Base-by-base conservation (phyloP, 2,329 filamentous ascomycete genomes). In the Dactylellina haptotyla region DNA sequence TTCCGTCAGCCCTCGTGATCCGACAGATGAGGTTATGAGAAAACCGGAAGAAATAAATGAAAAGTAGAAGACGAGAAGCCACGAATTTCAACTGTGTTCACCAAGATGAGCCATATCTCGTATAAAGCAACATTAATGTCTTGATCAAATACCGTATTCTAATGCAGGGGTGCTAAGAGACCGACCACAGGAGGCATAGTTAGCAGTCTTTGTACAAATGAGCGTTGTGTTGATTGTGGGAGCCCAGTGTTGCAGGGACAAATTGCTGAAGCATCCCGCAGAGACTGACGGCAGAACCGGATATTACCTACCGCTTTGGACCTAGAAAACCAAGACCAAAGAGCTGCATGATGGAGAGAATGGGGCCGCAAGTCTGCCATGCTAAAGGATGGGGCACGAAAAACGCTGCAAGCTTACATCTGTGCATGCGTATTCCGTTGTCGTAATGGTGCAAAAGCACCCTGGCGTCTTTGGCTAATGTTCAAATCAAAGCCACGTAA, bases 171-270 rank as follows among this genome's bases (percentile, higher is more conserved):
- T n/a, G n/a, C n/a, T n/a, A n/a, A n/a, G n/a, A n/a, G n/a, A n/a
- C n/a, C n/a, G n/a, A n/a, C n/a, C n/a, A n/a, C n/a, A n/a, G n/a
- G n/a, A n/a, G n/a, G n/a, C n/a, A n/a, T n/a, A n/a, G n/a, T n/a
- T n/a, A n/a, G n/a, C n/a, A n/a, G n/a, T n/a, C n/a, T n/a, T n/a
- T n/a, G n/a, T n/a, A n/a, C n/a, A n/a, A n/a, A n/a, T n/a, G 30
- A 62, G 37, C 45, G 34, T 54, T 73, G 69, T 73, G 69, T 73
- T 73, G 69, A 32, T 20, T 51, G 48, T 16, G 26, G 69, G 18
- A 43, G 16, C 32, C 25, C 61, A 53, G 62, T 73, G 69, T 73
- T 73, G 69, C 69, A 73, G 69, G 69, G 57, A 73, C 69, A 50
- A 65, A 41, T 32, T 39, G 61, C 28, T 37, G 25, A 72, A 56